phyloP scores from a whole-genome alignment of 2,329 filamentous ascomycete genomes.

The Diaporthe caulivora region DNA sequence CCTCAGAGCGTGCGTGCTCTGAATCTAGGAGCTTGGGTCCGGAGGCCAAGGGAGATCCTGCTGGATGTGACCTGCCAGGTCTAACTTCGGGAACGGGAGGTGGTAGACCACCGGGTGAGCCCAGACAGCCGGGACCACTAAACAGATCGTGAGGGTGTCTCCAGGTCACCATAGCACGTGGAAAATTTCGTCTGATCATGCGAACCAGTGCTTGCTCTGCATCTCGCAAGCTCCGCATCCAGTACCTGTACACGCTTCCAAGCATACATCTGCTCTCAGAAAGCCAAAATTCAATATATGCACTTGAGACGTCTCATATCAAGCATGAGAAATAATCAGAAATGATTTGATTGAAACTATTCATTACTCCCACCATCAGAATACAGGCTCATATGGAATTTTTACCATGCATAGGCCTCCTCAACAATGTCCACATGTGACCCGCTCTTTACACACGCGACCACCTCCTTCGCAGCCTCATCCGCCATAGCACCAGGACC shows the following conservation, averaged over 20 bases:
- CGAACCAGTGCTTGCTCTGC: not conserved
- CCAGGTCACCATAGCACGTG: not conserved
- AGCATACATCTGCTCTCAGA: not conserved
- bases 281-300: no score
- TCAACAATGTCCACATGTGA: slow-evolving; percentile 41
- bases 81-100: not conserved
- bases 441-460: slow-evolving; percentile 42
- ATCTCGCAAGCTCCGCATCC: no score
- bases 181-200: not conserved
- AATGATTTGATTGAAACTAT: not conserved
- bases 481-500: slow-evolving; percentile 47
- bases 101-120: not conserved
- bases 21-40: not conserved
- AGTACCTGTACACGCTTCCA: not conserved
- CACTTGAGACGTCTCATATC: not conserved
- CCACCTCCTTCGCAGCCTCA: slow-evolving; percentile 43
- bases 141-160: not conserved
- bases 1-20: not conserved
- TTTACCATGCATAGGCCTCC: slow-evolving; percentile 45
- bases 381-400: not conserved
- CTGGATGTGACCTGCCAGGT: not conserved
- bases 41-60: not conserved
- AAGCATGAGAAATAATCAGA: not conserved
- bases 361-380: not conserved
- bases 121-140: slow-evolving; percentile 1